Percentiles rank a stretch among this genome's conserved stretches.
phyloP scores from a whole-genome alignment of 768 basidiomycete species.

The Hortiboletus flavorubellus region DNA sequence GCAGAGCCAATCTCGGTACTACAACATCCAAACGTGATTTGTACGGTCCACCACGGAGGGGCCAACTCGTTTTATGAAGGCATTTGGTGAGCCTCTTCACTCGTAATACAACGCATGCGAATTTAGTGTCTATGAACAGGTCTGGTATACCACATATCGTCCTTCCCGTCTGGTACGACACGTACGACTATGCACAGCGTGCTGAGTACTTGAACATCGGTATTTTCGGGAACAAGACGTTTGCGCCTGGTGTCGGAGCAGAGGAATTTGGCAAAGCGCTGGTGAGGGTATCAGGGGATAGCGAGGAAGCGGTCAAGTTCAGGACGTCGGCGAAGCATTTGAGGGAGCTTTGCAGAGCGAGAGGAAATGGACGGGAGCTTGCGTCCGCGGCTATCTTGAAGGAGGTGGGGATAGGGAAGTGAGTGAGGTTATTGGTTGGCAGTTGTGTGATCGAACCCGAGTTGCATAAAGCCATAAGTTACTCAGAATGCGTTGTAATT shows the following conservation, averaged over 20 bases:
- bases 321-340: constrained; percentile 1
- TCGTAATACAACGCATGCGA: background rate
- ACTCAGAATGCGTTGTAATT: too few species aligned
- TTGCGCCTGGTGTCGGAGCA: background rate
- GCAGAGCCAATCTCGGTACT: constrained; percentile 10
- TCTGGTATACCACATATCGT: constrained; percentile 10
- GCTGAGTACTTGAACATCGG: constrained; percentile 3
- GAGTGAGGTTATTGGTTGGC: background rate
- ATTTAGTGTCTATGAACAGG: background rate
- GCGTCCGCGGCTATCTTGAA: background rate
- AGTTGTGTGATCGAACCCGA: too few species aligned
- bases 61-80: constrained; percentile 2
- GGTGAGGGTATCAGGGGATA: constrained; percentile 2
- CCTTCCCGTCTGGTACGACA: constrained; percentile 14
- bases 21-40: background rate
- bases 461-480: too few species aligned
- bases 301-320: constrained; percentile 1
- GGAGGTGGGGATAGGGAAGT: background rate
- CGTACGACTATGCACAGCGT: constrained; percentile 2
- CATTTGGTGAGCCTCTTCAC: background rate
- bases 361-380: constrained; percentile 4
- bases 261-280: constrained; percentile 4
- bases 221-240: constrained; percentile 1
- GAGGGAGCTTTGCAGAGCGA: background rate
- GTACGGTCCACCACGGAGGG: background rate